Evolutionary conservation across 2,329 filamentous ascomycete species (phyloP), one percentile per base, ranked within the genome.

Genomic region (Sclerotiophoma versabilis): DNA sequence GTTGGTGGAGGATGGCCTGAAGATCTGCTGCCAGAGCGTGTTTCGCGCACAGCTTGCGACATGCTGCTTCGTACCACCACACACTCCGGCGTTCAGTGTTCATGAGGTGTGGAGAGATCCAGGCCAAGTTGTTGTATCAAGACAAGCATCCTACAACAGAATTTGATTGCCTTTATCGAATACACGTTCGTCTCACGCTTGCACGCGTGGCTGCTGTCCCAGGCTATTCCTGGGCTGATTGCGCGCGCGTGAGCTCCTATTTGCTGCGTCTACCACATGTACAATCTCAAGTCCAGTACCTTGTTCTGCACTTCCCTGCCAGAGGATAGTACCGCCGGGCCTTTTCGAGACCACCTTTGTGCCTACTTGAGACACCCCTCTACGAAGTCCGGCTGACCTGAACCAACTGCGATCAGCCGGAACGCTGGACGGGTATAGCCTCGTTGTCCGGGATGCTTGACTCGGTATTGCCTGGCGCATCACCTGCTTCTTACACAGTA

Each of bases 351-450:
- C 37, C 32, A 15, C 30, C 29, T 42, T 32, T 26, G 19, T 14
- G 27, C 27, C 41, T 39, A 41, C 45, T 42, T 27, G 54, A 63
- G 59, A 63, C 68, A 63, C 51, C 34, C 50, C 43, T 60, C 43
- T 49, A 53, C 64, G 55, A 65, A 67, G 67, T 54, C 59, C 59
- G 51, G 65, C 64, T 67, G 68, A 70, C 62, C 45, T 66, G 48
- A 39, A 44, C 57, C 36, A 51, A 49, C 42, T 48, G 48, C 37
- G 49, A 60, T 59, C 59, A 53, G 48, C 55, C 62, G 57, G 66
- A 44, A 62, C 51, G 20, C 60, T 51, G 58, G 50, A 60, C 37
- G 26, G 44, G 26, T 45, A 26, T 20, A 37, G 20, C 42, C 44
- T 64, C 58, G 47, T 39, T 55, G 43, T 43, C 33, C 59, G 49